Evolutionary conservation across 805 yeast genomes (phyloP), one percentile per base, ranked within the genome.

Genomic region (Saccharomycopsis fodiens): DNA sequence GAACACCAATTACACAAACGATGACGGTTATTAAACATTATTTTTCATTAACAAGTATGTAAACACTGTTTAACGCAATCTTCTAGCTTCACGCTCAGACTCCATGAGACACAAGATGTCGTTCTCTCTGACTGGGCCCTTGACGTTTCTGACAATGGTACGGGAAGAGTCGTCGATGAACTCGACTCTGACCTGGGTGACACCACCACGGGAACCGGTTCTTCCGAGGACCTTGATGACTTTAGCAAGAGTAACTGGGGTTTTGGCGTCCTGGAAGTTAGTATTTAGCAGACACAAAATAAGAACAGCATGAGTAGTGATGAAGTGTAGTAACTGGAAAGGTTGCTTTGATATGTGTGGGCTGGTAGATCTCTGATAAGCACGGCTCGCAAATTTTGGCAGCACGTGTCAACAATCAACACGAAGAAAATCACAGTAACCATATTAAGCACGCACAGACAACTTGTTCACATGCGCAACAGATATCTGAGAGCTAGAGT

Each of bases 131-230:
- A 86, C 96, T 71, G 96, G 95, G 68, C 96, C 95, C 74, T 86
- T 86, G 73, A 86, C 96, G 82, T 86, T 86, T 82, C 96, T 85
- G 79, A 86, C 94, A 65, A 86, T 86, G 67, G 93, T 83, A 80
- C 96, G 85, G 73, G 93, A 77, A 67, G 89, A 77, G 72, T 87
- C 96, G 67, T 87, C 96, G 70, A 86, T 77, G 82, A 86, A 87
- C 75, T 86, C 95, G 67, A 86, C 96, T 74, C 96, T 86, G 74
- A 87, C 96, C 76, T 86, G 96, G 76, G 95, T 86, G 74, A 86
- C 96, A 80, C 96, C 96, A 85, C 97, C 97, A 79, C 97, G 91
- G 72, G 98, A 91, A 72, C 98, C 98, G 83, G 98, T 91, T 78
- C 98, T 91, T 73, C 97, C 97, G 75, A 91, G 82, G 73, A 91